Evolutionary conservation across 306 rosid genomes (phyloP).

Genomic region (Clitoria ternatea): DNA sequence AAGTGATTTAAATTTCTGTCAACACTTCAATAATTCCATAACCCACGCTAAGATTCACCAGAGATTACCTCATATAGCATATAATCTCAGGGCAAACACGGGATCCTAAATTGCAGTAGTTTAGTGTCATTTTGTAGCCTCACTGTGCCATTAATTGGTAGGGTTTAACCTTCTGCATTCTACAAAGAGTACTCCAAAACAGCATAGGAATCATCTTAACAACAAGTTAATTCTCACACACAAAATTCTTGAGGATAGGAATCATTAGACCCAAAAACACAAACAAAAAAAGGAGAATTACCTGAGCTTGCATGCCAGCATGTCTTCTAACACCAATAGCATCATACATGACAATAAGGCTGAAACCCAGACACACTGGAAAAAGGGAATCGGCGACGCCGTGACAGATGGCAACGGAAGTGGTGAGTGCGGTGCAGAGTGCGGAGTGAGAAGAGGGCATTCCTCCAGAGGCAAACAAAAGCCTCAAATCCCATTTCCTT

Average conservation of each 20-base stretch:
- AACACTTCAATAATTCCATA: background rate
- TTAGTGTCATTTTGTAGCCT: background rate
- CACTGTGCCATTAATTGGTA: too few species aligned
- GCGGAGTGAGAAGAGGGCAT: conserved; percentile 98
- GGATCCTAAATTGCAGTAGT: background rate
- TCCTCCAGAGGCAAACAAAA: conserved; percentile 67
- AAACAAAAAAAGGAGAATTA: background rate
- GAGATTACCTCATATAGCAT: background rate
- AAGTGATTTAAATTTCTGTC: background rate
- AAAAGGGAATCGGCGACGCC: conserved; percentile 59
- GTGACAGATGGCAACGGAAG: conserved; percentile 72
- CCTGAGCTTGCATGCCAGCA: conserved; percentile 97
- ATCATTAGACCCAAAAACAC: too few species aligned
- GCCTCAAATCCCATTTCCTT: conserved; percentile 58
- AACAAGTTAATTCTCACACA: too few species aligned
- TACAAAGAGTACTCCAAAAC: too few species aligned
- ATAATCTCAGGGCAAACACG: background rate
- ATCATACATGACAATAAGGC: conserved; percentile 85
- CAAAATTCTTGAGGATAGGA: too few species aligned
- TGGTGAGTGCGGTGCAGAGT: conserved; percentile 73
- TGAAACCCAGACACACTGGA: conserved; percentile 84
- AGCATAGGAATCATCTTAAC: too few species aligned
- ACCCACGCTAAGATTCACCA: background rate
- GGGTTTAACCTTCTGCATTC: too few species aligned
- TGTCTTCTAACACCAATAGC: conserved; percentile 88